Percentiles rank a stretch among this genome's conserved stretches.
These are phyloP conservation scores for Linnemannia schmuckeri DNA, from an alignment of 192 early-diverging fungal species.

Conservation along the genomic window DNA sequence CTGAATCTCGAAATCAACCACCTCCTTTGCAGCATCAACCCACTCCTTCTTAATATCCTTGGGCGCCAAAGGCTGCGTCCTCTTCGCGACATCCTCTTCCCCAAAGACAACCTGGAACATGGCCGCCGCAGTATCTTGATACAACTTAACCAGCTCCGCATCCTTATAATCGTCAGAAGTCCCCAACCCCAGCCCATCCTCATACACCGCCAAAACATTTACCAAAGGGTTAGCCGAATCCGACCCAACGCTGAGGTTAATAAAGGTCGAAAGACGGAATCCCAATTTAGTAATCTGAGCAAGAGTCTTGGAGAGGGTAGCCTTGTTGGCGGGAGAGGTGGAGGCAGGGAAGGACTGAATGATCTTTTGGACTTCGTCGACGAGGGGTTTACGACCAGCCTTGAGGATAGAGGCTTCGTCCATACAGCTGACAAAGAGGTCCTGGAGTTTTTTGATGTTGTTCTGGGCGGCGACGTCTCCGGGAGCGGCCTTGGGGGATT, in stretches of 20 bases:
- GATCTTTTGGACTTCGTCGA: constrained; percentile 34
- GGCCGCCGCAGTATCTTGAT: constrained; percentile 52
- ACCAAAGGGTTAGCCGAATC: neutral
- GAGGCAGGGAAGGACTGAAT: constrained; percentile 36
- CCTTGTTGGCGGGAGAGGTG: no score
- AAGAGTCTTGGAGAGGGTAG: constrained; percentile 1
- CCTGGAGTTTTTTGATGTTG: constrained; percentile 65
- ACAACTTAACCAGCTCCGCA: constrained; percentile 43
- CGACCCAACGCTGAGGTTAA: neutral
- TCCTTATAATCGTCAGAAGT: constrained; percentile 64
- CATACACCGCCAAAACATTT: neutral
- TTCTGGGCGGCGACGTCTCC: constrained; percentile 52
- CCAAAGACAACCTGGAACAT: constrained; percentile 47
- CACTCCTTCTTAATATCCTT: constrained; percentile 10
- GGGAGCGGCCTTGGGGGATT: constrained; percentile 24
- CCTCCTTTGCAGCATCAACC: constrained; percentile 40
- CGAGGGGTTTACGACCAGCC: constrained; percentile 43
- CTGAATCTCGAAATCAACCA: constrained; percentile 64
- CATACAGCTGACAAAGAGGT: constrained; percentile 65
- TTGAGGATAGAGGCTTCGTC: constrained; percentile 33
- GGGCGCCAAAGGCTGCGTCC: neutral
- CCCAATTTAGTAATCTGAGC: constrained; percentile 25
- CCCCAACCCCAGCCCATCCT: constrained; percentile 18
- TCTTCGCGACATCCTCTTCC: neutral
- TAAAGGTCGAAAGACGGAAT: neutral